A percentile compares a stretch with the other conserved stretches of the same genome.
phyloP scores from a whole-genome alignment of 306 rosid species.

The Lagenaria siceraria region DNA sequence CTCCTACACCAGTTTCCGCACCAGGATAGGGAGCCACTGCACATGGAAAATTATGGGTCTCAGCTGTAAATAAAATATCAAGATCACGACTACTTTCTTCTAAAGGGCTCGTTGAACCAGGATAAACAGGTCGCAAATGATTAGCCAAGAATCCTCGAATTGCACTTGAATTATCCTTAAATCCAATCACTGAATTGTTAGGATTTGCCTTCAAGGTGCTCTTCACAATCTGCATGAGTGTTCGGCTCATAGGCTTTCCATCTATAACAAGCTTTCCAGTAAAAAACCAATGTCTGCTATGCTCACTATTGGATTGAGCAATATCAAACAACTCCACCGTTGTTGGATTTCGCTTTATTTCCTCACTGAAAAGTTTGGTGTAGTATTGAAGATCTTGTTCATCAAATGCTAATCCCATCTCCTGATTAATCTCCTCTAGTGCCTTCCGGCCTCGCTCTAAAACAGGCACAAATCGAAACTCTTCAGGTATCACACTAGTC shows the following conservation, averaged over 20 bases:
- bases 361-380: constrained; percentile 67
- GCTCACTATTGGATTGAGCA: constrained; percentile 91
- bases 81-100: neutral
- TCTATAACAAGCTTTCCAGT: constrained; percentile 65
- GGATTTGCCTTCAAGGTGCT: constrained; percentile 48
- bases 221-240: constrained; percentile 93
- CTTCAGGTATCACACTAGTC: constrained; percentile 37
- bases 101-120: neutral
- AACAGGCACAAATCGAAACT: constrained; percentile 32
- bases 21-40: constrained; percentile 98
- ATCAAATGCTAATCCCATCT: constrained; percentile 89
- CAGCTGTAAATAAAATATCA: neutral
- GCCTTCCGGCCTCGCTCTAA: constrained; percentile 78
- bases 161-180: constrained; percentile 94
- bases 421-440: constrained; percentile 63
- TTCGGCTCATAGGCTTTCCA: constrained; percentile 49
- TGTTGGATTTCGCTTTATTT: constrained; percentile 68
- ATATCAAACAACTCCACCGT: constrained; percentile 83
- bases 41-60: constrained; percentile 86
- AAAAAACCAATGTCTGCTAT: constrained; percentile 93
- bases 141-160: constrained; percentile 62
- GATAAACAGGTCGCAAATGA: constrained; percentile 16
- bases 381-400: constrained; percentile 78
- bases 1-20: constrained; percentile 92
- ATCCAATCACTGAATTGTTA: constrained; percentile 77